Percentiles rank a stretch among this genome's conserved stretches.
Evolutionary conservation across 1,284 basidiomycete genomes (phyloP).

Genomic region (Cystobasidium slooffiae): DNA sequence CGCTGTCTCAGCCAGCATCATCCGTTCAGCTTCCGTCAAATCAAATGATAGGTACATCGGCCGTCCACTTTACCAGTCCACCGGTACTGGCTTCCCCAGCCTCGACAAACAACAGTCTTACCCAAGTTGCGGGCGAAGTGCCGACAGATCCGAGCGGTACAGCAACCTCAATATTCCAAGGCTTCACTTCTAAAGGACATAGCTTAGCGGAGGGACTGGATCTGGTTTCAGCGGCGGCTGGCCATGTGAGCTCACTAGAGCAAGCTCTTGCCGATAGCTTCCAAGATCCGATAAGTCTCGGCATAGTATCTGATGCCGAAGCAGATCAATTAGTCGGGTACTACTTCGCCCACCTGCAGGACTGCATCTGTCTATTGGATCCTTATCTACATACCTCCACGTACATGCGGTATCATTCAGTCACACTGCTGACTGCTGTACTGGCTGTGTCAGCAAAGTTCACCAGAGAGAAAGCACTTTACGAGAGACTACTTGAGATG

Average conservation of each 20-base stretch:
- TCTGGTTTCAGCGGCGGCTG: constrained; percentile 3
- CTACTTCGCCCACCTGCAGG: constrained; percentile 8
- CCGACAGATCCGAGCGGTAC: background rate
- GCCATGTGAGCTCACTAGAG: constrained; percentile 8
- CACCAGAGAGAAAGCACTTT: background rate
- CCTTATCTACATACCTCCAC: background rate
- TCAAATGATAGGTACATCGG: background rate
- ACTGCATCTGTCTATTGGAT: constrained; percentile 5
- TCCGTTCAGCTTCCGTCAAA: background rate
- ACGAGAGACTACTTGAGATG: background rate
- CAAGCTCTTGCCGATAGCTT: background rate
- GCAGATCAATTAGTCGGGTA: background rate
- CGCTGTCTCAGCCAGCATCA: background rate
- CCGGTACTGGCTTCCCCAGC: background rate
- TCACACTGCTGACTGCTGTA: background rate
- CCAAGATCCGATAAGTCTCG: background rate
- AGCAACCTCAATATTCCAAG: background rate
- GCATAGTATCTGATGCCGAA: background rate
- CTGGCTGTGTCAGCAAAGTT: background rate
- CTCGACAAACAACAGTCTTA: background rate
- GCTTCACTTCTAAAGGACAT: constrained; percentile 5
- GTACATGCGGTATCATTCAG: background rate
- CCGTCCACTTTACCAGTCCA: background rate
- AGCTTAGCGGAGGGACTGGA: constrained; percentile 3
- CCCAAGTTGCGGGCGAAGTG: background rate